Conservation (phyloP, 2,329 filamentous ascomycete genomes). For the Chrysoporthe cubensis region DNA sequence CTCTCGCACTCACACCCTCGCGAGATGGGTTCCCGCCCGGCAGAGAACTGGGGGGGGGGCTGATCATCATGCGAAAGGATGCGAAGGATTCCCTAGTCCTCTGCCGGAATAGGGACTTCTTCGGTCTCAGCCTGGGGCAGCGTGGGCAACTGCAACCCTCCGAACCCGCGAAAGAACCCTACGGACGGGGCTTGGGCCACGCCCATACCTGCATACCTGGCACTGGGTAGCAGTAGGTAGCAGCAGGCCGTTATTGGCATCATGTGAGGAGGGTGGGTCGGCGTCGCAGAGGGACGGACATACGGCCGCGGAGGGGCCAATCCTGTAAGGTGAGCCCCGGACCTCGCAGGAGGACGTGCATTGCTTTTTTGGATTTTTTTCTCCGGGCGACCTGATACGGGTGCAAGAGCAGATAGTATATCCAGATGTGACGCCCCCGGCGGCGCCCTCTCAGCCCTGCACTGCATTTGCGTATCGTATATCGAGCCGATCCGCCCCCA, state of each 20-base stretch:
- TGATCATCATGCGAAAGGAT: background rate
- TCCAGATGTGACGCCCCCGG: background rate
- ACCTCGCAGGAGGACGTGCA: background rate
- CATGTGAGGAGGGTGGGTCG: background rate
- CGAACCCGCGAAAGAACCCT: background rate
- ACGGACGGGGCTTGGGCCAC: background rate
- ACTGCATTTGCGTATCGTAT: background rate
- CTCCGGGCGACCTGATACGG: no score
- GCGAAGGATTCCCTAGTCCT: background rate
- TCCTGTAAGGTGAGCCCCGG: background rate
- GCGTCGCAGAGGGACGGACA: background rate
- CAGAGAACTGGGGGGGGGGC: no score
- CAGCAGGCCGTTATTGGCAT: background rate
- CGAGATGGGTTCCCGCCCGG: no score
- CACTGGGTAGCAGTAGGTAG: no score
- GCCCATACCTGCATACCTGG: no score
- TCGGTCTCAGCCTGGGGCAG: background rate
- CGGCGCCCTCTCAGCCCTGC: background rate
- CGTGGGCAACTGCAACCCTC: background rate
- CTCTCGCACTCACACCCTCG: no score
- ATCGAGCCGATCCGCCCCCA: background rate
- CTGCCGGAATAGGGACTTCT: background rate
- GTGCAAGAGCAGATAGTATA: background rate
- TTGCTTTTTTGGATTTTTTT: background rate
- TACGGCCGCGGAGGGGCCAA: background rate